Evolutionary conservation across 192 early-diverging fungal genomes (phyloP).

Genomic region (Backusella macrospora): DNA sequence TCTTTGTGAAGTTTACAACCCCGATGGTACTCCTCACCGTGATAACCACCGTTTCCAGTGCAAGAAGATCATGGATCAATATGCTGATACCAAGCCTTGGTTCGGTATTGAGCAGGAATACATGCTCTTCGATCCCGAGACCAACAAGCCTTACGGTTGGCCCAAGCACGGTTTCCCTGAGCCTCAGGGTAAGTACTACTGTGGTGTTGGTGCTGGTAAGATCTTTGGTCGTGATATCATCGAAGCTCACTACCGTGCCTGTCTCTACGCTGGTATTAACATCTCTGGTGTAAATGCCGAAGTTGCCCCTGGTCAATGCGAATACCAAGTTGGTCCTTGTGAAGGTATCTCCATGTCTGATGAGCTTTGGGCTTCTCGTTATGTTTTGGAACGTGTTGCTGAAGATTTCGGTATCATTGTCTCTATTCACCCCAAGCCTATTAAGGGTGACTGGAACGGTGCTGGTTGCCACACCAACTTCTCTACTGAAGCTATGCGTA

Average conservation of each 20-base stretch:
- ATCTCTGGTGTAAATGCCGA: conserved; percentile 47
- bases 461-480: conserved; percentile 62
- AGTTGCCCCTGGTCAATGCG: conserved; percentile 60
- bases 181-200: conserved; percentile 60
- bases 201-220: conserved; percentile 55
- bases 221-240: conserved; percentile 60
- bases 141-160: conserved; percentile 52
- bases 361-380: conserved; percentile 59
- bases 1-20: conserved; percentile 52
- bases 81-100: conserved; percentile 49
- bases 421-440: conserved; percentile 60
- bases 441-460: conserved; percentile 62
- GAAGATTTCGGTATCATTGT: conserved; percentile 61
- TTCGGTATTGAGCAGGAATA: conserved; percentile 65
- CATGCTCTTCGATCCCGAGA: conserved; percentile 52
- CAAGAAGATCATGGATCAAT: conserved; percentile 44
- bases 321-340: conserved; percentile 61
- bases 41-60: conserved; percentile 52
- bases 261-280: conserved; percentile 56
- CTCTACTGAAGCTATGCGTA: conserved; percentile 55
- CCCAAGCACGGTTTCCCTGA: conserved; percentile 59
- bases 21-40: conserved; percentile 57
- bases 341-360: conserved; percentile 57
- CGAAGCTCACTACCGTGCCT: conserved; percentile 62
- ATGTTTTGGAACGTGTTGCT: conserved; percentile 53